Evolutionary conservation across 2,329 filamentous ascomycete species (phyloP), one percentile per base, ranked within the genome.

Genomic region (Fusarium chaquense): DNA sequence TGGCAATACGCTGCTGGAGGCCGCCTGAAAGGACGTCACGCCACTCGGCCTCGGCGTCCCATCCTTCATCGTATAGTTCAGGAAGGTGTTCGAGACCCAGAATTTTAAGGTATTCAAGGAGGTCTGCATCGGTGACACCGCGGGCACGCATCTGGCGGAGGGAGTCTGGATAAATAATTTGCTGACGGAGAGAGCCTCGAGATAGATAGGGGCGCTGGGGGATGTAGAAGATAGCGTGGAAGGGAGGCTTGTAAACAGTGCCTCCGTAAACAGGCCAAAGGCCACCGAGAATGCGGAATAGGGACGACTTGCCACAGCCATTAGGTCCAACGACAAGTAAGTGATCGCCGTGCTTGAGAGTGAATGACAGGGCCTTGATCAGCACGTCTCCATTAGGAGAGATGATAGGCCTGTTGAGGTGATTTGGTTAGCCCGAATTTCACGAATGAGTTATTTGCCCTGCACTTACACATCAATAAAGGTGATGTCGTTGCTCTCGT

Each of bases 251-350:
- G 75, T 93, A 87, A 22, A 99, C 96, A 2, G 89, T 93, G 53
- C 96, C 96, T 70, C 96, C 95, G 79, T 99, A 99, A 15, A 98
- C 96, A 18, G 96, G 96, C 96, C 96, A 99, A 4, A 99, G 85
- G 1, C 96, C 96, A 65, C 96, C 96, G 1, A 99, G 87, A 72
- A 99, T 99, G 38, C 96, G 90, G 87, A 99, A 99, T 5, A 99
- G 86, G 18, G 92, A 97, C 0, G 93, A 97, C 80, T 99, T 99
- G 43, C 96, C 96, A 79, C 96, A 99, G 38, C 96, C 96, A 78
- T 99, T 99, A 24, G 96, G 96, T 1, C 96, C 96, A 43, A 98
- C 93, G 43, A 99, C 96, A 38, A 99, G 88, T 9, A 99, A 87
- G 74, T 99, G 96, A 63, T 97, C 93, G 58, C 94, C 93, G 2